Evolutionary conservation across 2,329 filamentous ascomycete species (phyloP), one percentile per base, ranked within the genome.

Genomic region (Cladosporium austrohemisphaericum): DNA sequence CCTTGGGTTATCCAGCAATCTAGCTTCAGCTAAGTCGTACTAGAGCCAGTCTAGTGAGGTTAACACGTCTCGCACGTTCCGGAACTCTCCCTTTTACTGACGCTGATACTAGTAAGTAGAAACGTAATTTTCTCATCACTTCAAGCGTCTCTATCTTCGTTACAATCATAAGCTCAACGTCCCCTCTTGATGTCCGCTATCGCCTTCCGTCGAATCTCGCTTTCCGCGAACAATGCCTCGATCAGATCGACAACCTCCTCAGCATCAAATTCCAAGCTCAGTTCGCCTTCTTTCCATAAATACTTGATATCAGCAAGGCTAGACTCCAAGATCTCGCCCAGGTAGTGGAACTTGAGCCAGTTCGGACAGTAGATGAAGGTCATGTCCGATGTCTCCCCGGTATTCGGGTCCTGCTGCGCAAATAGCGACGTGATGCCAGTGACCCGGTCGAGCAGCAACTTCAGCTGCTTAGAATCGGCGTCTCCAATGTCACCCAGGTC

Each of bases 301-400:
- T 78, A 84, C 58, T 78, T 82, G 66, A 85, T 84, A 58, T 85
- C 81, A 16, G 78, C 81, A 13, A 85, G 66, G 41, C 75, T 80
- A 49, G 77, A 77, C 47, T 84, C 81, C 45, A 85, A 62, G 36
- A 85, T 82, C 56, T 84, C 81, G 33, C 75, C 69, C 45, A 85
- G 61, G 57, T 84, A 84, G 60, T 83, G 80, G 60, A 84, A 84
- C 52, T 80, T 80, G 54, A 84, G 70, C 81, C 81, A 85, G 55
- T 77, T 78, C 3, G 76, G 74, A 38, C 79, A 78, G 54, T 84
- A 84, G 8, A 84, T 71, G 19, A 78, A 77, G 3, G 78, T 80
- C 69, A 81, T 77, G 32, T 74, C 71, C 18, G 57, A 54, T n/a
- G 71, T 69, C 22, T 76, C 65, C 5, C 64, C 55, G 5, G 56